A percentile compares a stretch with the other conserved stretches of the same genome.
Conservation (phyloP, 345 rosid species). For the Gossypium australe region DNA sequence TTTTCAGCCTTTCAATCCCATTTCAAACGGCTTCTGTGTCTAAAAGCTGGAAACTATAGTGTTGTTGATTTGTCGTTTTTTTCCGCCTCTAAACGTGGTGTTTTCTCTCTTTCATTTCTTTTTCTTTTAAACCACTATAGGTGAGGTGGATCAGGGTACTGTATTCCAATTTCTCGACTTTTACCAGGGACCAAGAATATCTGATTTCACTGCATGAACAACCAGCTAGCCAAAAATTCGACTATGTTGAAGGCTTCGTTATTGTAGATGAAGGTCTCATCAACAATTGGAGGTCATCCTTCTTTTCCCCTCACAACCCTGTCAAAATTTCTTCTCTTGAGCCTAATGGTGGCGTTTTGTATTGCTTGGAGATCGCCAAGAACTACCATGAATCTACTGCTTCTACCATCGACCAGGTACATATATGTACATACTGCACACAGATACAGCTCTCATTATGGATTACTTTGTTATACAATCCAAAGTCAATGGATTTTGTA, state of each 20-base stretch:
- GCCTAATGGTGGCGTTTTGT: slow-evolving; percentile 58
- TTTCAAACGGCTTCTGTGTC: slow-evolving; percentile 12
- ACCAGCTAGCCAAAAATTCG: slow-evolving; percentile 49
- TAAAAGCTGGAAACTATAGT: too few relatives aligned
- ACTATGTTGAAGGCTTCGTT: slow-evolving; percentile 96
- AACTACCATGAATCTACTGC: slow-evolving; percentile 59
- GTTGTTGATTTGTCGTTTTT: not conserved
- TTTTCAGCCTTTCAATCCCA: slow-evolving; percentile 21
- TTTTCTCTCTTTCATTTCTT: slow-evolving; percentile 11
- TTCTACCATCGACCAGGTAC: slow-evolving; percentile 66
- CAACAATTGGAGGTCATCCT: slow-evolving; percentile 96
- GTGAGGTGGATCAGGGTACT: slow-evolving; percentile 94
- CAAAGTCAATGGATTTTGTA: not conserved
- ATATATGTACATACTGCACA: not conserved
- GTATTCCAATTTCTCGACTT: slow-evolving; percentile 68
- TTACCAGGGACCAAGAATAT: slow-evolving; percentile 78
- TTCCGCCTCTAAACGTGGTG: slow-evolving; percentile 14
- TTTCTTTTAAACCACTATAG: slow-evolving; percentile 23
- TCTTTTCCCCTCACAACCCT: slow-evolving; percentile 88
- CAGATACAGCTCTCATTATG: not conserved
- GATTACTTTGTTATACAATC: not conserved
- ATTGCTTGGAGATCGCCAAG: slow-evolving; percentile 89
- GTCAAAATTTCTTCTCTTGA: slow-evolving; percentile 70
- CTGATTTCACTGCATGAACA: slow-evolving; percentile 61
- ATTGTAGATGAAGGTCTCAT: slow-evolving; percentile 88